These are phyloP conservation scores for Yamadazyma atlantica DNA, from an alignment of 1,139 yeast species.

Conservation along the genomic window DNA sequence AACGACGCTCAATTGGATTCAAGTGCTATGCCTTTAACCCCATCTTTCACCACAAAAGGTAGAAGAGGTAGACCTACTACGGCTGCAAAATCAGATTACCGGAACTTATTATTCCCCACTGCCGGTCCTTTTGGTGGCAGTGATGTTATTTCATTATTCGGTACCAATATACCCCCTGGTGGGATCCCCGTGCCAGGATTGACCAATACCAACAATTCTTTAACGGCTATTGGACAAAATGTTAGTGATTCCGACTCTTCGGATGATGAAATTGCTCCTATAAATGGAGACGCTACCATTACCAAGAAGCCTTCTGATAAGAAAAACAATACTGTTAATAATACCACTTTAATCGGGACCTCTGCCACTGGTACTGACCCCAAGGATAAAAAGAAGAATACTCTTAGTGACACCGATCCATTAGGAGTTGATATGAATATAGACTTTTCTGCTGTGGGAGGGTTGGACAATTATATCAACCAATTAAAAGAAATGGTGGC, in stretches of 20 bases:
- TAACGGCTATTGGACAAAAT: constrained; percentile 53
- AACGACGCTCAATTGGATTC: constrained; percentile 32
- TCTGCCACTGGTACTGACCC: constrained; percentile 37
- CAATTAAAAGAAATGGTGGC: constrained; percentile 98
- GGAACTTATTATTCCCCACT: constrained; percentile 80
- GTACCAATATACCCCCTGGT: constrained; percentile 59
- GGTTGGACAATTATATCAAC: constrained; percentile 83
- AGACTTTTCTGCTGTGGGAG: constrained; percentile 90
- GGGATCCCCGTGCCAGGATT: constrained; percentile 45
- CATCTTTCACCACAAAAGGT: constrained; percentile 13
- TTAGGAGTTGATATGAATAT: constrained; percentile 91
- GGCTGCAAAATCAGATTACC: constrained; percentile 40
- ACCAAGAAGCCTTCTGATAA: constrained; percentile 23
- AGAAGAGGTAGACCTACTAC: constrained; percentile 32
- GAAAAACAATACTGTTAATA: constrained; percentile 19
- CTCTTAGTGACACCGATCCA: constrained; percentile 90
- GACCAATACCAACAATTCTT: constrained; percentile 23
- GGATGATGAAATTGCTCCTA: constrained; percentile 55
- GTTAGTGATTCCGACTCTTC: constrained; percentile 67
- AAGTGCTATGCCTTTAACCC: constrained; percentile 10
- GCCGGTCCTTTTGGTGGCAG: constrained; percentile 98
- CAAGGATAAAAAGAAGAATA: constrained; percentile 54
- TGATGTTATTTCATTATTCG: constrained; percentile 75
- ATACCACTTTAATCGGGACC: constrained; percentile 28
- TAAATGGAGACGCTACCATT: constrained; percentile 38